Evolutionary conservation across 129 eudicot species (phyloP), one percentile per base, ranked within the genome.

Genomic region (Heracleum sosnowskyi): DNA sequence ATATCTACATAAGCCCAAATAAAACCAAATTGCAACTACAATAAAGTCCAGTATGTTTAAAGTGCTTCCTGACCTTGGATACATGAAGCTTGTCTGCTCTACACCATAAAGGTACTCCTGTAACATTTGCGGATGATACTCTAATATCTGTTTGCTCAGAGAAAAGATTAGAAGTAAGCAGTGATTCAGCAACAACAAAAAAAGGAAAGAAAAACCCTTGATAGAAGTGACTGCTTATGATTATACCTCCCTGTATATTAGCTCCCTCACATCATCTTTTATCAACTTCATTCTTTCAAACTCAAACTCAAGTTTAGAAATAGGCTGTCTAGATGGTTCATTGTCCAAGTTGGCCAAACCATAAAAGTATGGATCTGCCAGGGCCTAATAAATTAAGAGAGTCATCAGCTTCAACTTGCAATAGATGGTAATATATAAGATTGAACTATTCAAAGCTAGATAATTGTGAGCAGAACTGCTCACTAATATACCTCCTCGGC

Each of bases 71-170:
- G 18, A 91, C 97, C 97, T 91, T 77, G 97, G 97, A 85, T 93
- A 93, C 98, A 91, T 93, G 85, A 93, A 93, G 90, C 89, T 89
- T 55, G 87, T 86, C 82, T 87, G 98, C 74, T 93, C 98, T 72
- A 78, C 95, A 39, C 98, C 98, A 49, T 80, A 89, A 62, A 93
- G 90, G 86, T 93, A 89, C 90, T 93, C 98, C 92, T 89, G 91
- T 83, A 93, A 83, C 98, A 93, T 93, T 84, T 93, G 97, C 29
- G 98, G 98, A 84, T 93, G 97, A 85, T 93, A 93, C 95, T 93
- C 97, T 85, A 93, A 80, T 73, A 93, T 93, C 97, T 93, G 97
- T 83, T 81, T 73, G 79, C 71, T 85, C 86, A 49, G 73, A 78
- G 88, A 86, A 77, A 85, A 79, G 74, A 86, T 77, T 73, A 73